Evolutionary conservation across 176 grass and related monocot genomes (phyloP), one percentile per base, ranked within the genome.

Genomic region (Echinochloa phyllopogon): DNA sequence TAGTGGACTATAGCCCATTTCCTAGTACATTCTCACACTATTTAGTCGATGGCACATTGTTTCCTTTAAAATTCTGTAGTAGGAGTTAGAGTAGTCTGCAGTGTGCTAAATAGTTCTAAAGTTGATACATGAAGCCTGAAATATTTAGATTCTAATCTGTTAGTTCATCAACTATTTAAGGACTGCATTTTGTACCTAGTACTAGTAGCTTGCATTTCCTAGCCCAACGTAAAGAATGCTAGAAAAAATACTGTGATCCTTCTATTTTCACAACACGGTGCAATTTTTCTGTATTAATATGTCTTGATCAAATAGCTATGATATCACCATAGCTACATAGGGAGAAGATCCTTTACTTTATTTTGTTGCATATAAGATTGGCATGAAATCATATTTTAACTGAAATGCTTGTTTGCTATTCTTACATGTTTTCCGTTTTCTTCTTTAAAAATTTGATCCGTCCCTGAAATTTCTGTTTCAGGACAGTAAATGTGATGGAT

Each of bases 401-500:
- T 57, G 47, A 15, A n/a, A 50, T 39, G 2, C 52, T 4, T 18
- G 6, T 81, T 77, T 33, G 21, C 53, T 62, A 16, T 52, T 76
- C 4, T 69, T 60, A 52, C 18, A 49, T 39, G 11, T 25, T 53
- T 82, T 68, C 13, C 51, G 67, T 45, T 49, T 3, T 85, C 17
- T 49, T 86, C 13, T 71, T 76, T 61, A 20, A 33, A 77, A 18
- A 39, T 63, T 48, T 50, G 62, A 36, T 53, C 64, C 38, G 12
- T 48, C 38, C 76, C 10, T 15, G 49, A 78, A 62, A 59, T 90
- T 72, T 89, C 70, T 50, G 23, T 90, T 92, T 82, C 81, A 98
- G 96, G 96, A 95, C 91, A 49, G 76, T 95, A 79, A 88, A 94
- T 81, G 61, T 71, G 8, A 66, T 53, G 87, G 91, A 92, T 86